Base-by-base conservation (phyloP, 2,329 filamentous ascomycete species). In the Sporothrix mexicana region DNA sequence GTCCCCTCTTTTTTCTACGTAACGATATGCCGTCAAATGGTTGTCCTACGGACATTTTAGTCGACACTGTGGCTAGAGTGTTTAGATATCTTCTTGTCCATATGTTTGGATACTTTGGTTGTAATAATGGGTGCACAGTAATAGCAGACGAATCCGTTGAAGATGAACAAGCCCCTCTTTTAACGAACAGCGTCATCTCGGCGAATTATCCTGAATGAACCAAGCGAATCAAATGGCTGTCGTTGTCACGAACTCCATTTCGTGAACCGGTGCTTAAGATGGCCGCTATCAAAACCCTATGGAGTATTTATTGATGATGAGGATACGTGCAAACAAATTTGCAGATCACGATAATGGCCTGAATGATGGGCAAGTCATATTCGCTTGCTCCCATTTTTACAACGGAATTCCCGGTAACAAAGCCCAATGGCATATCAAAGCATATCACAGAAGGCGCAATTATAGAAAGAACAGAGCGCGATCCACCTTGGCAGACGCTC, bases 191-290 rank as follows among this genome's bases (percentile, higher is more conserved):
- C 13, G 55, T 59, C 23, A 59, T 59, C 4, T 36, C 55, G 55
- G 55, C 55, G 13, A 59, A 9, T n/a, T 59, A 36, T 59, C 55
- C 25, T 57, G 55, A 57, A 36, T 25, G 55, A 59, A 59, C 55
- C 9, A 59, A 36, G 13, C n/a, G 45, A 43, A 20, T 43, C 51
- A 25, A 53, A 53, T n/a, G 8, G 36, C 30, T 36, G 30, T 2
- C 7, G 2, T 36, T 36, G 30, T 36, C 30, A 7, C 5, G 30
- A 62, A 62, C 59, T 20, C 30, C 43, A 62, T 36, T 36, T 17
- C 15, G 6, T 30, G 17, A 43, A n/a, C 59, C 59, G 36, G 41
- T 41, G 55, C 30, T 62, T 62, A 62, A 43, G 59, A 62, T 62
- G 59, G 59, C 15, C 25, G 30, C 43, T 62, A 62, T 62, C 30